These are phyloP conservation scores for Cystobasidium sp. DNA, from an alignment of 1,284 basidiomycete genomes.

Conservation along the genomic window DNA sequence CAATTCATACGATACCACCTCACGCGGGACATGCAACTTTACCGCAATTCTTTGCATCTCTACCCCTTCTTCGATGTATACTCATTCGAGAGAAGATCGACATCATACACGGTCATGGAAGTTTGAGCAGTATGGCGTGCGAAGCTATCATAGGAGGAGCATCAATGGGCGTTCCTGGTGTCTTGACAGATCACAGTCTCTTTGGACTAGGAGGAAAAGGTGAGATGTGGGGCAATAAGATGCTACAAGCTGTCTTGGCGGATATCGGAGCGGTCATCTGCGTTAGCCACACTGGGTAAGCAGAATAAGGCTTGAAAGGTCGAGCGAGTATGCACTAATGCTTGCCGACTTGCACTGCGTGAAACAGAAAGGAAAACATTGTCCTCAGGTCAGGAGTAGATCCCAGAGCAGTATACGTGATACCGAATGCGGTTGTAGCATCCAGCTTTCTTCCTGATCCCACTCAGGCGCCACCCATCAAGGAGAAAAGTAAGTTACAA, in stretches of 20 bases:
- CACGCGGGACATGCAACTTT: conserved; percentile 78
- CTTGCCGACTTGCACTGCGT: background rate
- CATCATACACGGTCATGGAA: conserved; percentile 90
- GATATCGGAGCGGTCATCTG: conserved; percentile 94
- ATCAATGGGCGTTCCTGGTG: conserved; percentile 74
- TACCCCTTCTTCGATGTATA: conserved; percentile 89
- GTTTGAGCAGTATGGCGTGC: conserved; percentile 84
- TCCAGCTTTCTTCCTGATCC: conserved; percentile 77
- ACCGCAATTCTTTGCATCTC: conserved; percentile 89
- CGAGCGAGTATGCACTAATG: background rate
- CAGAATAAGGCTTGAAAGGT: background rate
- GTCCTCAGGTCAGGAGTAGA: conserved; percentile 82
- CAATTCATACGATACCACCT: conserved; percentile 77
- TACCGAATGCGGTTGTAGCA: conserved; percentile 91
- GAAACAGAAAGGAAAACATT: conserved; percentile 74
- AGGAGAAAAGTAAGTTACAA: conserved; percentile 65
- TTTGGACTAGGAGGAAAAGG: conserved; percentile 96
- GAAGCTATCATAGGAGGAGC: conserved; percentile 90
- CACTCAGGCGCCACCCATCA: conserved; percentile 46
- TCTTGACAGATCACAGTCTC: conserved; percentile 96
- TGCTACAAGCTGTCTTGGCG: conserved; percentile 80
- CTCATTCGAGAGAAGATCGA: conserved; percentile 83
- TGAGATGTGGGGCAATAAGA: conserved; percentile 94
- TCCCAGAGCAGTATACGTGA: conserved; percentile 76
- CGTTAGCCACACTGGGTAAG: conserved; percentile 93